These are phyloP conservation scores for Pleoardoris graminearum DNA, from an alignment of 2,329 filamentous ascomycete genomes.

Conservation along the genomic window DNA sequence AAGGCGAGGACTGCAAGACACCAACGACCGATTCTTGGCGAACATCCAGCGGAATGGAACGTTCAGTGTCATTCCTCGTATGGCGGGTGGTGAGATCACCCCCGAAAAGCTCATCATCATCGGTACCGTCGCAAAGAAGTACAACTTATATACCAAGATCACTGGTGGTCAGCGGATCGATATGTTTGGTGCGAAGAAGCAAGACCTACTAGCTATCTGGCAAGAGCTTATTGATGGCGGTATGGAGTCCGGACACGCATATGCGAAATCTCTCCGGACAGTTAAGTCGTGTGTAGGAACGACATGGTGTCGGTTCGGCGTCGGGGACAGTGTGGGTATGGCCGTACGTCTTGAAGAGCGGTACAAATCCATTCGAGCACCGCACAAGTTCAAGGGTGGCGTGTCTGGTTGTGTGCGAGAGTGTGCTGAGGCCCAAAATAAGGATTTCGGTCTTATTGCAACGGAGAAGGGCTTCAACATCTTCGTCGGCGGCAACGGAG, in stretches of 20 bases:
- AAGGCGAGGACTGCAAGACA: slow-evolving; percentile 79
- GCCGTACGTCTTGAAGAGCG: slow-evolving; percentile 84
- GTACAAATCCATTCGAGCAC: slow-evolving; percentile 87
- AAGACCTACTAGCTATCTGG: slow-evolving; percentile 84
- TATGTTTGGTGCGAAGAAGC: slow-evolving; percentile 88
- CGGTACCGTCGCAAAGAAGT: slow-evolving; percentile 82
- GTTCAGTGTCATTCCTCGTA: slow-evolving; percentile 82
- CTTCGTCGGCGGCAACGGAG: slow-evolving; percentile 87
- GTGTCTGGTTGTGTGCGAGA: slow-evolving; percentile 91
- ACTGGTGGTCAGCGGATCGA: slow-evolving; percentile 91
- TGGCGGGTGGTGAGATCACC: slow-evolving; percentile 84
- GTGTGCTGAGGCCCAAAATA: slow-evolving; percentile 89
- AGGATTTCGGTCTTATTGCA: slow-evolving; percentile 90
- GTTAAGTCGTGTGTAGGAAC: slow-evolving; percentile 92
- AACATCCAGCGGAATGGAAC: slow-evolving; percentile 93
- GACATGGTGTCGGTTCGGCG: slow-evolving; percentile 87
- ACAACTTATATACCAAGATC: slow-evolving; percentile 85
- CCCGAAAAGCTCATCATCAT: slow-evolving; percentile 83
- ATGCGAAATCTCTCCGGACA: slow-evolving; percentile 84
- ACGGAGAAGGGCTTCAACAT: slow-evolving; percentile 94
- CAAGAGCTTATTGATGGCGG: slow-evolving; percentile 76
- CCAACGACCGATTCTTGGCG: slow-evolving; percentile 83
- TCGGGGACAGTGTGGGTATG: slow-evolving; percentile 90
- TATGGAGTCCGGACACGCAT: slow-evolving; percentile 89
- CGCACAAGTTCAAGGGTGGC: slow-evolving; percentile 89